Evolutionary conservation across 1,284 basidiomycete genomes (phyloP).

Genomic region (Malassezia obtusa): DNA sequence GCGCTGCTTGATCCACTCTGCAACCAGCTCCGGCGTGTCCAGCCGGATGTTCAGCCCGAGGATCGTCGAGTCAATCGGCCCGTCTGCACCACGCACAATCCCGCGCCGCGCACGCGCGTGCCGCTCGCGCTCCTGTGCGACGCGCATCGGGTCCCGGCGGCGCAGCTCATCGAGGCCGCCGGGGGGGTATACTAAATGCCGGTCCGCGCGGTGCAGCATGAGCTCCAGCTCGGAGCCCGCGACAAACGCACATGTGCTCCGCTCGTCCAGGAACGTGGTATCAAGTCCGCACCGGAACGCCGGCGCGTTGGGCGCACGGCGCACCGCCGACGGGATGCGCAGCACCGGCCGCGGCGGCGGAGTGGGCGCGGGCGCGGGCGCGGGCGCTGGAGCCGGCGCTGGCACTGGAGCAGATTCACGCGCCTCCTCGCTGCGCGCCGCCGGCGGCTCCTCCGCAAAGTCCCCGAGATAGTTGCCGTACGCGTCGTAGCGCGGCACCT

Average conservation of each 20-base stretch:
- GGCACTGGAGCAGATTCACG: background rate
- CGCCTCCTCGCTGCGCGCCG: background rate
- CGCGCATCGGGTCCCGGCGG: slow-evolving; percentile 32
- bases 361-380: background rate
- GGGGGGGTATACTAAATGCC: slow-evolving; percentile 39
- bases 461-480: slow-evolving; percentile 18
- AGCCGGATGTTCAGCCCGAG: slow-evolving; percentile 43
- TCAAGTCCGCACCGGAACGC: slow-evolving; percentile 1
- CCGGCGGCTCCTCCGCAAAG: background rate
- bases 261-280: background rate
- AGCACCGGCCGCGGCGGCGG: background rate
- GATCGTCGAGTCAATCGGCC: slow-evolving; percentile 35
- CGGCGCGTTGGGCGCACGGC: background rate
- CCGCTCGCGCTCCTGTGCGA: slow-evolving; percentile 33
- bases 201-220: slow-evolving; percentile 40
- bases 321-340: background rate
- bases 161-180: slow-evolving; percentile 38
- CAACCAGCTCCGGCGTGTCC: slow-evolving; percentile 38
- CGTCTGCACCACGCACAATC: slow-evolving; percentile 21
- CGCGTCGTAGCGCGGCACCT: slow-evolving; percentile 15
- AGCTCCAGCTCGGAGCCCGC: slow-evolving; percentile 22
- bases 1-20: slow-evolving; percentile 44
- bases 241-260: background rate
- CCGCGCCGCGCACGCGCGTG: slow-evolving; percentile 14
- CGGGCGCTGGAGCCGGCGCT: background rate